Percentiles rank a stretch among this genome's conserved stretches.
These are phyloP conservation scores for Globisporangium cylindrosporum DNA, from an alignment of 352 stramenopile genomes.

Conservation along the genomic window DNA sequence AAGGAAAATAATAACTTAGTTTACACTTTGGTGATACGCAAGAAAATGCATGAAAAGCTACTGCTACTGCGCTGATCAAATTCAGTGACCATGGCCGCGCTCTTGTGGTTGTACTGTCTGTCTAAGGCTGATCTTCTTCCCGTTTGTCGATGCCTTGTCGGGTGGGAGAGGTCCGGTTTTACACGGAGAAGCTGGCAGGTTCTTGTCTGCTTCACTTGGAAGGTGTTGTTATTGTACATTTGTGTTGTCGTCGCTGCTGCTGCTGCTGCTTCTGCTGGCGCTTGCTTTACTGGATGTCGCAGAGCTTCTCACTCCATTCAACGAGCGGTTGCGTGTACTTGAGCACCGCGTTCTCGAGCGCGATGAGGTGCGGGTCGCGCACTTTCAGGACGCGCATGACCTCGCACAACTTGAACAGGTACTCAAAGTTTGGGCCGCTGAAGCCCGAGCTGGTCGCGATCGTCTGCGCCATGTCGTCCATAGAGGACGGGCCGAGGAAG, in stretches of 20 bases:
- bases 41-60: background rate
- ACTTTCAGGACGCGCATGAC: constrained; percentile 80
- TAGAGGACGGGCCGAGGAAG: constrained; percentile 68
- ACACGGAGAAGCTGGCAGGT: constrained; percentile 1
- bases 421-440: constrained; percentile 85
- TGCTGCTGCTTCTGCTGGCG: background rate
- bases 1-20: constrained; percentile 6
- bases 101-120: constrained; percentile 5
- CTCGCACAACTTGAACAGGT: constrained; percentile 79
- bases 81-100: constrained; percentile 1
- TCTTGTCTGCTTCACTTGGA: background rate
- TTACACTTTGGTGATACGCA: constrained; percentile 3
- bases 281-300: constrained; percentile 7
- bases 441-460: constrained; percentile 71
- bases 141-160: background rate
- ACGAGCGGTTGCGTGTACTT: constrained; percentile 24
- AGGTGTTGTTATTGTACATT: background rate
- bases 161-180: background rate
- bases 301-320: constrained; percentile 8
- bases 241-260: background rate
- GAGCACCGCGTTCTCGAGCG: constrained; percentile 70
- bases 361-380: constrained; percentile 68
- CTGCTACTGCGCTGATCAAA: constrained; percentile 7
- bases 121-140: background rate
- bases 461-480: constrained; percentile 77